phyloP scores from a whole-genome alignment of 805 yeast genomes.

The Starmerella etchellsii region DNA sequence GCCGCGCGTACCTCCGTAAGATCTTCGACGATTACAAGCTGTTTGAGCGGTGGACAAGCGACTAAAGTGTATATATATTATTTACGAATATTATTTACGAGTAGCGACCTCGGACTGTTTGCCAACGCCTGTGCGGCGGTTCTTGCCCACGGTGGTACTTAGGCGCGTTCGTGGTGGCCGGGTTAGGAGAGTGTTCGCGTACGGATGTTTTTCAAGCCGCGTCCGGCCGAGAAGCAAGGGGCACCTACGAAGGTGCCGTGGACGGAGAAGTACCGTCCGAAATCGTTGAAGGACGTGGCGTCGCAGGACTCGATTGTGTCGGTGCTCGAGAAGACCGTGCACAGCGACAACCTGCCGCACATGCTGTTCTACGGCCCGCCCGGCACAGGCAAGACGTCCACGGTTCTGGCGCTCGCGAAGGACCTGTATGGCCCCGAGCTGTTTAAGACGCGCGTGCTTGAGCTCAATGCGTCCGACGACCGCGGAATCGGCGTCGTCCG shows the following conservation, averaged over 20 bases:
- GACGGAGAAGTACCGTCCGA: slow-evolving; percentile 53
- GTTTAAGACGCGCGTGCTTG: slow-evolving; percentile 81
- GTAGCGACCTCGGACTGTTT: too few species aligned
- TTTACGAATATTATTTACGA: too few species aligned
- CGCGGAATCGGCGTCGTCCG: slow-evolving; percentile 98
- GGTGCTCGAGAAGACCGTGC: slow-evolving; percentile 65
- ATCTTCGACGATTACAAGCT: slow-evolving; percentile 62
- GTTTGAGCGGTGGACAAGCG: slow-evolving; percentile 71
- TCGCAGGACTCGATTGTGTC: slow-evolving; percentile 84
- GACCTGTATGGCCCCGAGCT: slow-evolving; percentile 82
- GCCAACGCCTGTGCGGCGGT: too few species aligned
- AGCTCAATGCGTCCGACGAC: slow-evolving; percentile 93
- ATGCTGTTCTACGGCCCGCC: slow-evolving; percentile 90
- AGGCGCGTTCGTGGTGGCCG: too few species aligned
- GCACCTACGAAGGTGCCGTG: slow-evolving; percentile 21
- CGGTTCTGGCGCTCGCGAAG: slow-evolving; percentile 72
- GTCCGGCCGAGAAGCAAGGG: slow-evolving; percentile 4
- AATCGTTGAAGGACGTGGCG: slow-evolving; percentile 69
- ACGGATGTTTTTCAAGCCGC: slow-evolving; percentile 19
- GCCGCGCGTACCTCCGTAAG: slow-evolving; percentile 52
- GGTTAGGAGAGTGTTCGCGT: too few species aligned
- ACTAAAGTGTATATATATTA: too few species aligned
- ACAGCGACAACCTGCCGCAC: slow-evolving; percentile 62
- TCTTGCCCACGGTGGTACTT: too few species aligned
- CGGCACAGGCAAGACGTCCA: slow-evolving; percentile 86